phyloP scores from a whole-genome alignment of 1,139 yeast species.

The Eremothecium coryli region DNA sequence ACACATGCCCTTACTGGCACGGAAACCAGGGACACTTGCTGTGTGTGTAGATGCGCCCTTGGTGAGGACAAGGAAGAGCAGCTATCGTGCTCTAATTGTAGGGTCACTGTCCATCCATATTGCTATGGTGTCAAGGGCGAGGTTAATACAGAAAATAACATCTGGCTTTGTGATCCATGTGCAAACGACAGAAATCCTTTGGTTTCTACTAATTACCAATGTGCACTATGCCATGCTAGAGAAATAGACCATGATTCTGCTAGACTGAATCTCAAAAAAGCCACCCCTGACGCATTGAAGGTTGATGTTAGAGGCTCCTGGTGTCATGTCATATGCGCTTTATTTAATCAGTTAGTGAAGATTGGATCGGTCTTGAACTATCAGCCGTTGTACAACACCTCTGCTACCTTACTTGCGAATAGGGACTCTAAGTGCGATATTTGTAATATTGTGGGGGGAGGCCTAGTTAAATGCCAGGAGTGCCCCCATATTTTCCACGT shows the following conservation, averaged over 20 bases:
- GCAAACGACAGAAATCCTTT: conserved; percentile 58
- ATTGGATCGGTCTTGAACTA: conserved; percentile 36
- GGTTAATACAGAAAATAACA: conserved; percentile 16
- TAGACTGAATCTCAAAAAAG: conserved; percentile 35
- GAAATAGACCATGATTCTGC: conserved; percentile 42
- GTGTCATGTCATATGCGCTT: conserved; percentile 75
- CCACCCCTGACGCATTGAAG: conserved; percentile 59
- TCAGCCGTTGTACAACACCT: conserved; percentile 38
- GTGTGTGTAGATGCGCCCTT: conserved; percentile 46
- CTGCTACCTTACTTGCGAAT: conserved; percentile 23
- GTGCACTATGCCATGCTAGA: conserved; percentile 56
- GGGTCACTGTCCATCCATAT: conserved; percentile 56
- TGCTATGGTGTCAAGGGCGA: conserved; percentile 50
- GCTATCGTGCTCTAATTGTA: conserved; percentile 56
- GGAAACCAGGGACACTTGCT: conserved; percentile 36
- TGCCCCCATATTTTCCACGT: conserved; percentile 44
- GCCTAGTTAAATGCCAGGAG: conserved; percentile 35
- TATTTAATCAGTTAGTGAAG: conserved; percentile 39
- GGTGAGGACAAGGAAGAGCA: conserved; percentile 32
- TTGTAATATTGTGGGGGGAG: conserved; percentile 38
- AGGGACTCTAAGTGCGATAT: conserved; percentile 31
- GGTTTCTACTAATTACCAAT: conserved; percentile 49
- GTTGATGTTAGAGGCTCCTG: conserved; percentile 63
- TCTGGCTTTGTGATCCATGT: conserved; percentile 83
- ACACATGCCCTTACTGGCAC: neutral